Evolutionary conservation across 2,329 filamentous ascomycete species (phyloP).

Genomic region (Ilyonectria sp.): DNA sequence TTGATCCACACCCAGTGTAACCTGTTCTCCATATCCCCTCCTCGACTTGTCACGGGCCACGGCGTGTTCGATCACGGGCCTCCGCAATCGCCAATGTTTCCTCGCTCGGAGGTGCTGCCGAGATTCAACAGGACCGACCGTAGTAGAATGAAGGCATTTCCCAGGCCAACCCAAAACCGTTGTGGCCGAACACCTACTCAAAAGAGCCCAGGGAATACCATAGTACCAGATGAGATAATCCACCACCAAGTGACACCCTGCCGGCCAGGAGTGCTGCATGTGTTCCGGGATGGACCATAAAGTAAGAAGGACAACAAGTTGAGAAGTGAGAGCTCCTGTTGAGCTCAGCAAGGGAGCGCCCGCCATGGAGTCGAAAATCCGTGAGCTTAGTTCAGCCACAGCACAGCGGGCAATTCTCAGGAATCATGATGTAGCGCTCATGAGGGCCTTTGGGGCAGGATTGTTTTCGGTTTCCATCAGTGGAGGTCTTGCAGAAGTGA

Average conservation of each 20-base stretch:
- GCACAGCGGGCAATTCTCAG: slow-evolving; percentile 70
- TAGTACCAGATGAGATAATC: slow-evolving; percentile 6
- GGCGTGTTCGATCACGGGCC: slow-evolving; percentile 6
- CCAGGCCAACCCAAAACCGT: slow-evolving; percentile 12
- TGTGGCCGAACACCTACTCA: slow-evolving; percentile 8
- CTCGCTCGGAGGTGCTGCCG: neutral
- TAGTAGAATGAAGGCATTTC: slow-evolving; percentile 2
- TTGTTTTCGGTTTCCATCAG: slow-evolving; percentile 74
- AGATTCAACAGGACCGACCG: slow-evolving; percentile 10
- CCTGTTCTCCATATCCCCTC: slow-evolving; percentile 13
- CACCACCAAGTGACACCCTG: slow-evolving; percentile 3
- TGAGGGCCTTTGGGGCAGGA: slow-evolving; percentile 77
- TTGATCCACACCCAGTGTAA: slow-evolving; percentile 28
- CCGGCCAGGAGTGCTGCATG: neutral
- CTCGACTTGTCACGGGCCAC: slow-evolving; percentile 4
- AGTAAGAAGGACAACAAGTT: neutral
- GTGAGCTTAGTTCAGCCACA: slow-evolving; percentile 50
- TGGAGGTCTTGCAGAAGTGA: slow-evolving; percentile 79
- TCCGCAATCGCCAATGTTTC: slow-evolving; percentile 3
- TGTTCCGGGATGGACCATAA: neutral
- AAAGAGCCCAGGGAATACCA: neutral
- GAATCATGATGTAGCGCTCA: slow-evolving; percentile 80
- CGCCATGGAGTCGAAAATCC: slow-evolving; percentile 5
- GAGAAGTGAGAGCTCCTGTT: no score
- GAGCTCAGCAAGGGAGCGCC: no score